Base-by-base conservation (phyloP, 768 basidiomycete species). In the Lactarius evosmus region DNA sequence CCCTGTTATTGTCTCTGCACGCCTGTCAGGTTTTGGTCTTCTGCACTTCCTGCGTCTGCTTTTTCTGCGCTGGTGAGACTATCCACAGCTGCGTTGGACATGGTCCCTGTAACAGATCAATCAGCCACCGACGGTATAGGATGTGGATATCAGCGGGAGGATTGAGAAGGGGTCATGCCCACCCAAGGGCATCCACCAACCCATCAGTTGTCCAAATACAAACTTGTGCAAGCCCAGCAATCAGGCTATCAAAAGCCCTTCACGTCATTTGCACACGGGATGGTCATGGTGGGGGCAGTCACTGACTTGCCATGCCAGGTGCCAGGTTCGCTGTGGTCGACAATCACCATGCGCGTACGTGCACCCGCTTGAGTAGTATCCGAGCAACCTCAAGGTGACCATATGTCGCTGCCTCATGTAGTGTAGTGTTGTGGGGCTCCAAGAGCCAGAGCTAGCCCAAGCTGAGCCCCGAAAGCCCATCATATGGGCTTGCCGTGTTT, bases 261-360 rank as follows among this genome's bases (percentile, higher is more conserved):
- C 1, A 81, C 84, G 71, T 99, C 96, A 36, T 73, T 83, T 62
- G 79, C 80, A 71, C 95, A 97, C 27, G 84, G 83, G 29, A 95
- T 75, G 22, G 84, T 80, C 3, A 90, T 92, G 8, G 81, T 89
- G 0, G 62, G 62, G n/a, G 51, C 51, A 0, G 19, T 91, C 91
- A 74, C 92, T 94, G 62, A 58, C 56, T 84, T 79, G 9, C 91
- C 92, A 67, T 94, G 91, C 90, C 93, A 93, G 30, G 85, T 83
- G 4, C 78, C 76, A 0, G 93, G 91, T 70, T 91, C 91, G 9
- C 93, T 92, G 67, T 90, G 88, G 70, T 98, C 93, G 54, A 95
- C 86, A 1, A 95, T 87, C 0, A 88, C 91, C 3, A 82, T 77
- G 60, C 79, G 78, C 71, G 77, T 2, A 78, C 80, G 14, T 69